Evolutionary conservation across 139 green algal species (phyloP).

Genomic region (Nannochloris sp.): DNA sequence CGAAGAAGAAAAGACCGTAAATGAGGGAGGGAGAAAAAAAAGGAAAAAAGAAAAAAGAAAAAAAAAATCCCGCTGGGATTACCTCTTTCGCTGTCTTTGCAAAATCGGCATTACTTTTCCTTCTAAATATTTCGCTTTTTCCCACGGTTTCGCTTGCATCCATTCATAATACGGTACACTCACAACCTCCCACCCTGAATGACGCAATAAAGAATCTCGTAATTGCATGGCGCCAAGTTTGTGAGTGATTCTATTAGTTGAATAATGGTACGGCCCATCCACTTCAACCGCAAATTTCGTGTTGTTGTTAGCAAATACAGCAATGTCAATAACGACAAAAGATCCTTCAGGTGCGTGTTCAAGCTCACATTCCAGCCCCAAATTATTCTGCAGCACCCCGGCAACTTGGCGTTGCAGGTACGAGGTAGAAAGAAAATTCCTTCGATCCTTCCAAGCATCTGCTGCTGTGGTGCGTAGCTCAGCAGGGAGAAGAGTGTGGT

Average conservation of each 20-base stretch:
- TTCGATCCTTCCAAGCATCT: not conserved
- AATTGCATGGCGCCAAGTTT: constrained; percentile 33
- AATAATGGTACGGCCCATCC: constrained; percentile 55
- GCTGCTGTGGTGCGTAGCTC: not conserved
- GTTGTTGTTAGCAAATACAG: constrained; percentile 2
- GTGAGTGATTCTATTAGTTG: constrained; percentile 18
- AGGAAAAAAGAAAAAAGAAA: no score
- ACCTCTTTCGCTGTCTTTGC: no score
- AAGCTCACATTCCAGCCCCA: constrained; percentile 9
- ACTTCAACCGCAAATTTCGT: constrained; percentile 50
- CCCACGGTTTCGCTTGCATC: not conserved
- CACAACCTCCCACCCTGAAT: constrained; percentile 43
- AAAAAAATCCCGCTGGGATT: no score
- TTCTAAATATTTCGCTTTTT: not conserved
- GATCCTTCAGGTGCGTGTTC: constrained; percentile 8
- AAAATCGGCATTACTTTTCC: not conserved
- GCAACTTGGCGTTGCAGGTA: constrained; percentile 8
- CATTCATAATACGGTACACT: constrained; percentile 42
- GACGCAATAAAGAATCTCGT: constrained; percentile 37
- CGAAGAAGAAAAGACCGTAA: no score
- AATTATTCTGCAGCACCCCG: constrained; percentile 6
- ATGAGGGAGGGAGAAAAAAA: no score
- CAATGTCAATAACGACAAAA: constrained; percentile 44
- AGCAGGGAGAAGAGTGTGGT: constrained; percentile 1
- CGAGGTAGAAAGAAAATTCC: not conserved